Conservation (phyloP, 2,329 filamentous ascomycete genomes). For the Xylariaceae sp. region DNA sequence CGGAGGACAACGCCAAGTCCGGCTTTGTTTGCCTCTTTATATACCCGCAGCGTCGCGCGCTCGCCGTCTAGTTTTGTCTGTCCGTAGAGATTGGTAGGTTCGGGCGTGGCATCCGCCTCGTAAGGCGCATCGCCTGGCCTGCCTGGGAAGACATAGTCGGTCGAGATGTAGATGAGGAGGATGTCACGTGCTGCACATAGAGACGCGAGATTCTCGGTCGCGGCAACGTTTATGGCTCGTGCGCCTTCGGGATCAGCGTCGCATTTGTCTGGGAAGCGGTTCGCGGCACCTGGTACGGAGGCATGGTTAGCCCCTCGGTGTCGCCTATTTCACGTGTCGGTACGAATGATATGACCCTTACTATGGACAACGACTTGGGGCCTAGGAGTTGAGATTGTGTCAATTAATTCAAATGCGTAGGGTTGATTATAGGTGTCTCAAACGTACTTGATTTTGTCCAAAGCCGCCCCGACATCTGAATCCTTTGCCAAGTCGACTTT, state of each 20-base stretch:
- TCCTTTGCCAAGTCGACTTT: conserved; percentile 51
- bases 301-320: not conserved
- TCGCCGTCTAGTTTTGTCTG: conserved; percentile 60
- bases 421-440: not conserved
- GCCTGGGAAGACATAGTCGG: conserved; percentile 77
- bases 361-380: conserved; percentile 79
- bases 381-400: conserved; percentile 37
- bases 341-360: conserved; percentile 37
- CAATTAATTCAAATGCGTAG: conserved; percentile 11
- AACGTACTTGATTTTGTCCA: conserved; percentile 55
- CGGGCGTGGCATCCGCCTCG: conserved; percentile 56
- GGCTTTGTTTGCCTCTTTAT: conserved; percentile 41
- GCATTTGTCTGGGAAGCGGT: conserved; percentile 83
- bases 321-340: not conserved
- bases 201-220: conserved; percentile 62
- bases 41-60: conserved; percentile 62
- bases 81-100: conserved; percentile 73
- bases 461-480: conserved; percentile 43
- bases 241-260: conserved; percentile 74
- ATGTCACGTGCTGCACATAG: conserved; percentile 59
- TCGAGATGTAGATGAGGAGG: conserved; percentile 74
- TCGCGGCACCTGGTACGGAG: conserved; percentile 64
- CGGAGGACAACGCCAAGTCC: conserved; percentile 67
- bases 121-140: conserved; percentile 80
- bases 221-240: conserved; percentile 67